phyloP scores from a whole-genome alignment of 805 yeast genomes.

The Lipomyces yamanashiensis region DNA sequence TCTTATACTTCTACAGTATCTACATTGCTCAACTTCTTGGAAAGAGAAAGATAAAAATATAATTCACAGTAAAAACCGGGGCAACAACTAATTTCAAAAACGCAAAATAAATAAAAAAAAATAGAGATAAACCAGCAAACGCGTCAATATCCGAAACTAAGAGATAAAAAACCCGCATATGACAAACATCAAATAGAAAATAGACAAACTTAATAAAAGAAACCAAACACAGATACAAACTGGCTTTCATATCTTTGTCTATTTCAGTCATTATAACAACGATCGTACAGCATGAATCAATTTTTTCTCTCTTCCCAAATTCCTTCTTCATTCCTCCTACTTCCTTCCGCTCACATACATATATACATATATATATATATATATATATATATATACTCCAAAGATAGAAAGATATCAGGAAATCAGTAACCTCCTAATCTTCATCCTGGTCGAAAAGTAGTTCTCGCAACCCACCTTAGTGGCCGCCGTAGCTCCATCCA shows the following conservation, averaged over 20 bases:
- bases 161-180: neutral
- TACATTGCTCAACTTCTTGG: too few species aligned
- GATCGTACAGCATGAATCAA: too few species aligned
- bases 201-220: neutral
- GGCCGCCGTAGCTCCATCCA: constrained; percentile 35
- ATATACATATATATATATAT: too few species aligned
- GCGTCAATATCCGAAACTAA: neutral
- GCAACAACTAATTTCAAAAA: neutral
- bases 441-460: neutral
- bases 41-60: too few species aligned
- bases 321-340: too few species aligned
- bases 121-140: neutral
- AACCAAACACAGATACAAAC: neutral
- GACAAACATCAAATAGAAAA: neutral
- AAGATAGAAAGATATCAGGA: neutral
- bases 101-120: neutral
- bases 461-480: constrained; percentile 5
- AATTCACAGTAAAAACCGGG: too few species aligned
- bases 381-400: too few species aligned
- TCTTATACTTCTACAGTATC: too few species aligned
- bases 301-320: too few species aligned
- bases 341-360: too few species aligned
- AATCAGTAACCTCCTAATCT: neutral
- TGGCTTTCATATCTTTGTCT: neutral
- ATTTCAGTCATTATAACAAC: neutral